Base-by-base conservation (phyloP, 495 filamentous ascomycete genomes). In the Lophium mytilinum region DNA sequence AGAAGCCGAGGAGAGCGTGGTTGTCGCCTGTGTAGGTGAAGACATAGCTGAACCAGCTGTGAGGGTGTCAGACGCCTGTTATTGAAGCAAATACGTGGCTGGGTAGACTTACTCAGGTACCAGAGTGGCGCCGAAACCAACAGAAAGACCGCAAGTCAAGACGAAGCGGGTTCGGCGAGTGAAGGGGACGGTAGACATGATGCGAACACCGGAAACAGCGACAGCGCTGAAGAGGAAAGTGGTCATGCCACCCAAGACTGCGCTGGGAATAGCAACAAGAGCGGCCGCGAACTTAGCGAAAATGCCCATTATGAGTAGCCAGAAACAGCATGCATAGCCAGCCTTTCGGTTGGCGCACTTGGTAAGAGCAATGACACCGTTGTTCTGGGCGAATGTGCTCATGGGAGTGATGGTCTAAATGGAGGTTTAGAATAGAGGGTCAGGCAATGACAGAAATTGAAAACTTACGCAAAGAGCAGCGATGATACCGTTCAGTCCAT, bases 241-340 rank as follows among this genome's bases (percentile, higher is more conserved):
- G 0, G 91, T 95, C 88, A 96, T 94, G 34, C 91, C 91, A 50
- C 90, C 90, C 4, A 95, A 75, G 0, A 95, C 89, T 1, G 91
- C 62, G 30, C 78, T 72, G 0, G 91, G 91, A 61, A 95, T 95
- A 40, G 89, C 75, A 9, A 92, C 86, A 1, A 95, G 80, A 0
- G 88, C 79, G 1, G 91, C 90, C n/a, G 90, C 89, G 69, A 95
- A 94, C 61, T 95, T 95, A 55, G 89, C 83, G 71, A 95, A 94
- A 60, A 95, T 75, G 41, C 90, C 90, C 86, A 91, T 90, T 67
- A 95, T 68, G 52, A 96, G 71, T 17, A 96, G 77, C 77, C 94
- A 95, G 63, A 90, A 74, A 74, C 88, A 88, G 66, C 72, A 76
- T 50, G 70, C 80, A 66, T 89, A 95, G 10, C 90, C 90, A 3